phyloP scores from a whole-genome alignment of 2,329 filamentous ascomycete species.

The Sarocladium oryzae region DNA sequence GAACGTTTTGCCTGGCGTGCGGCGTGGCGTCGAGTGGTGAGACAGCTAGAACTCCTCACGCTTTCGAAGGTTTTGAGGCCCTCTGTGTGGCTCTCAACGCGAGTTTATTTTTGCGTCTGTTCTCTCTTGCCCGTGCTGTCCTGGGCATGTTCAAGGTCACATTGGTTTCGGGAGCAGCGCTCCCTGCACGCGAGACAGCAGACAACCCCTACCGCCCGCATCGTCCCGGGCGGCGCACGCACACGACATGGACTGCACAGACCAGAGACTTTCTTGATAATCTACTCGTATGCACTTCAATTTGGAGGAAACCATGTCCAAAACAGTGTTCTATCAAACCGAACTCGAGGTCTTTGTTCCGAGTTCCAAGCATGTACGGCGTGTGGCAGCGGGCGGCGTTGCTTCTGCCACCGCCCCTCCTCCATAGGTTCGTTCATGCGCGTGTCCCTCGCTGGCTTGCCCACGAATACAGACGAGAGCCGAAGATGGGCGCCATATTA shows the following conservation, averaged over 20 bases:
- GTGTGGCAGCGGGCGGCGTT: background rate
- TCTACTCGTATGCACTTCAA: too few relatives aligned
- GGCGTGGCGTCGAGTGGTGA: background rate
- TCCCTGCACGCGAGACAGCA: too few relatives aligned
- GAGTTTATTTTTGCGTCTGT: too few relatives aligned
- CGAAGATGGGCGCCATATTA: background rate
- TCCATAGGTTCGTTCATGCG: background rate
- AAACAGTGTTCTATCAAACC: background rate
- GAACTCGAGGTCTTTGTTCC: background rate
- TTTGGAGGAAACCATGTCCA: too few relatives aligned
- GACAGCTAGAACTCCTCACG: background rate
- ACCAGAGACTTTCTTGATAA: background rate
- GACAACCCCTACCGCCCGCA: background rate
- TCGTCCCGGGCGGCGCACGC: background rate
- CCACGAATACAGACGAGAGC: too few relatives aligned
- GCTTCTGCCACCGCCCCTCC: background rate
- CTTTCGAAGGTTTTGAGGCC: background rate
- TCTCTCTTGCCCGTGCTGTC: too few relatives aligned
- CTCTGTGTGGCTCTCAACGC: too few relatives aligned
- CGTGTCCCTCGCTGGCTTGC: too few relatives aligned
- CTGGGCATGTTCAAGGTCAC: too few relatives aligned
- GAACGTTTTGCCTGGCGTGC: background rate
- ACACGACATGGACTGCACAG: background rate
- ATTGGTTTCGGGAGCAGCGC: too few relatives aligned
- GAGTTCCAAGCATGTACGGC: background rate